Evolutionary conservation across 2,329 filamentous ascomycete species (phyloP), one percentile per base, ranked within the genome.

Genomic region (Calcarisporium arbuscula): DNA sequence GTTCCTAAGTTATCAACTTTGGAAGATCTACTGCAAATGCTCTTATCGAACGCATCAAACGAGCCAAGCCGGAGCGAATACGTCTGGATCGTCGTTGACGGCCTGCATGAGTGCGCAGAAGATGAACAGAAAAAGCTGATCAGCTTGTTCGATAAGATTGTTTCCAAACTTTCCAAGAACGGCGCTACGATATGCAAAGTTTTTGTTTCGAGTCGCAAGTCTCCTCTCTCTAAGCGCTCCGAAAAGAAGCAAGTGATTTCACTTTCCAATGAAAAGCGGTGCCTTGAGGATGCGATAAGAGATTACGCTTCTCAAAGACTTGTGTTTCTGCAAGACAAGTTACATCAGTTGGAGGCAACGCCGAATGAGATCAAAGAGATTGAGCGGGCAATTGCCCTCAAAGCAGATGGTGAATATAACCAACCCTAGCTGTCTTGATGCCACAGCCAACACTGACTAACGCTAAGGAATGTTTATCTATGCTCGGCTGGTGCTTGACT

Each of bases 401-500:
- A 51, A 34, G 40, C 52, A 18, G 49, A 55, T 32, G 51, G 56
- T 55, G 39, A 42, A n/a, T n/a, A n/a, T n/a, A n/a, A n/a, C 17
- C 12, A 14, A 15, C 12, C 5, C 9, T n/a, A 8, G n/a, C 26
- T 15, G 8, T 18, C 5, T 19, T 17, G n/a, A 8, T 30, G 9
- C 17, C 9, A 8, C 6, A 23, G 14, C 31, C n/a, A n/a, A n/a
- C 10, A 10, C 5, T 14, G 7, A 11, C n/a, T 7, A 17, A n/a
- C 18, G 3, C 4, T 3, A 5, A 59, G 59, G 57, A 3, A 62
- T 62, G 56, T 62, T 62, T 35, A 39, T 62, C 1, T 62, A 50
- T 23, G 58, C 58, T 19, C 41, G 54, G 4, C 45, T 62, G 3
- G 56, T 62, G 0, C 38, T 61, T 4, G 53, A 61, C 15, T 59